phyloP scores from a whole-genome alignment of 768 basidiomycete genomes.

The Chalciporus chontae region DNA sequence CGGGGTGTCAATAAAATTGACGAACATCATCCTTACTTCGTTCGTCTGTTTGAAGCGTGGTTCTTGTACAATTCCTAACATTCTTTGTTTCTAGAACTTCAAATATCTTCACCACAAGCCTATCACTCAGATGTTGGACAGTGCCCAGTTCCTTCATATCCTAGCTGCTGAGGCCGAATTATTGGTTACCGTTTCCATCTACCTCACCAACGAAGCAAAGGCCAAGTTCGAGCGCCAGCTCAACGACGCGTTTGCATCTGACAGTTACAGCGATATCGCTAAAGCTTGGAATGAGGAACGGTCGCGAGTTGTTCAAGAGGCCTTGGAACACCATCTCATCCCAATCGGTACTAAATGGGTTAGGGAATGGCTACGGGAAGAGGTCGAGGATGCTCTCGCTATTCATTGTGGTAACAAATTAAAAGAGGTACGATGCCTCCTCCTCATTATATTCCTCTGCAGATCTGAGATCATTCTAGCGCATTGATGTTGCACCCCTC shows the following conservation, averaged over 20 bases:
- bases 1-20: slow-evolving; percentile 76
- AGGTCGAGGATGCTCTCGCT: slow-evolving; percentile 83
- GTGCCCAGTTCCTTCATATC: slow-evolving; percentile 85
- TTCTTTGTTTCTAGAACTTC: slow-evolving; percentile 61
- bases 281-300: slow-evolving; percentile 91
- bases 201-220: slow-evolving; percentile 58
- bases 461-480: slow-evolving; percentile 43
- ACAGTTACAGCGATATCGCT: slow-evolving; percentile 80
- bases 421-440: slow-evolving; percentile 53
- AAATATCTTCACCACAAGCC: slow-evolving; percentile 88
- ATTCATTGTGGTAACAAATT: slow-evolving; percentile 63
- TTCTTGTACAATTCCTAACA: slow-evolving; percentile 4
- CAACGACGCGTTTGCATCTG: slow-evolving; percentile 79
- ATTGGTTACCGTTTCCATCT: slow-evolving; percentile 73
- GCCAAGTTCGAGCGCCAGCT: slow-evolving; percentile 71
- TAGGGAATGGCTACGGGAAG: slow-evolving; percentile 83
- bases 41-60: slow-evolving; percentile 34
- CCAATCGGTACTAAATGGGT: slow-evolving; percentile 86
- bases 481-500: slow-evolving; percentile 81
- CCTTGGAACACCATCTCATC: slow-evolving; percentile 76
- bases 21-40: slow-evolving; percentile 68
- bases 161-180: slow-evolving; percentile 88
- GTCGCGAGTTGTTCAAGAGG: slow-evolving; percentile 70
- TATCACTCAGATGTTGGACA: slow-evolving; percentile 61
- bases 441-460: not conserved